Evolutionary conservation across 306 rosid species (phyloP), one percentile per base, ranked within the genome.

Genomic region (Vigna mungo): DNA sequence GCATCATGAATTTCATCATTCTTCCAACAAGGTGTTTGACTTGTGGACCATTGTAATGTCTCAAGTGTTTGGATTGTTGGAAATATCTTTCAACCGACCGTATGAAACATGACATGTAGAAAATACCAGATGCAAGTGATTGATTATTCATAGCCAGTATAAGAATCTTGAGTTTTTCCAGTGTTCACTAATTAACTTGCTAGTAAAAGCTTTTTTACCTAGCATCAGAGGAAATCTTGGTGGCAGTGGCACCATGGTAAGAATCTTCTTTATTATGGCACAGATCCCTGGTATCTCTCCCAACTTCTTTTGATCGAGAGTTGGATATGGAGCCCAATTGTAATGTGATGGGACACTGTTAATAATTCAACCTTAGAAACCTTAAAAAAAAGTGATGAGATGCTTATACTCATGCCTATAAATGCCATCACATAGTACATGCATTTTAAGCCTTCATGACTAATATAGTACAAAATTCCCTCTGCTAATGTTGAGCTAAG

Each of bases 241-340:
- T n/a, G n/a, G n/a, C 20, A 9, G 39, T 49, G 60, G 68, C 44
- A 27, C 60, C 68, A 55, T 72, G 13, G 61, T 74, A 68, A 52
- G 79, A 64, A 60, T 21, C 68, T 71, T 84, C 75, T 72, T 72
- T 81, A 68, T 36, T 36, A 2, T 61, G 37, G 27, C 55, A 59
- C 80, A 77, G 86, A 84, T 81, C 64, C 73, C 74, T 6, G 71
- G 88, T 68, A 81, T 86, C 90, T 82, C 64, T 80, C 83, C 58
- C 61, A 49, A 60, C 74, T 78, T 71, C 78, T 48, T 80, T 82
- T 53, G 78, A 78, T 58, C 71, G 13, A 56, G 52, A 30, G 76
- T 79, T 61, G 77, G 65, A 79, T 78, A 81, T 61, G 79, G 70
- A 75, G 78, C 68, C 71, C 56, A 34, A 23, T 18, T 59, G 27